These are phyloP conservation scores for Pythium scleroteichum DNA, from an alignment of 352 stramenopile genomes.

Conservation along the genomic window DNA sequence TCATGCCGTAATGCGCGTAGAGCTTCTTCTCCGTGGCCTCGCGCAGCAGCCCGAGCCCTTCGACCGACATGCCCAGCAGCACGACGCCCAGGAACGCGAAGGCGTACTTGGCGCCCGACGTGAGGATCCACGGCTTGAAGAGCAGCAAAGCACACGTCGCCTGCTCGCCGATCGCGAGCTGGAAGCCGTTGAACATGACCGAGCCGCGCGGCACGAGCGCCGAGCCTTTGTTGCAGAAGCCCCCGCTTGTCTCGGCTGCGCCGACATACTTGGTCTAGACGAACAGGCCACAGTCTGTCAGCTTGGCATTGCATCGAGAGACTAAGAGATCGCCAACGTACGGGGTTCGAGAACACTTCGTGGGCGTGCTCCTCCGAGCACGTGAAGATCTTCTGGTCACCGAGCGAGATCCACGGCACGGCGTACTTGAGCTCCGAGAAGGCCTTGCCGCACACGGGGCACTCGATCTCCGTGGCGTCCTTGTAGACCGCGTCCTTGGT, in stretches of 20 bases:
- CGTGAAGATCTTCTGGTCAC: conserved; percentile 43
- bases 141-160: conserved; percentile 74
- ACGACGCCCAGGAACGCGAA: conserved; percentile 73
- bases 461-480: conserved; percentile 70
- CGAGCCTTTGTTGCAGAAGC: conserved; percentile 56
- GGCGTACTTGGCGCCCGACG: conserved; percentile 69
- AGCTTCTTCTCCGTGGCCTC: conserved; percentile 47
- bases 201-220: conserved; percentile 36
- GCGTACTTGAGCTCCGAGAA: conserved; percentile 73
- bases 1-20: conserved; percentile 52
- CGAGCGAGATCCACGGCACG: conserved; percentile 64
- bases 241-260: conserved; percentile 14
- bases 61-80: conserved; percentile 61
- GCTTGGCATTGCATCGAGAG: too few relatives aligned
- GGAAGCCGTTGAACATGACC: conserved; percentile 85
- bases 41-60: conserved; percentile 60
- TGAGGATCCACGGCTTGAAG: conserved; percentile 80
- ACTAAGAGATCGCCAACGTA: too few relatives aligned
- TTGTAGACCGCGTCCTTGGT: conserved; percentile 66
- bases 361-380: conserved; percentile 29
- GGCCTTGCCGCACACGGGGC: conserved; percentile 49
- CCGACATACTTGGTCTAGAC: conserved; percentile 17
- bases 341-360: conserved; percentile 30
- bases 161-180: conserved; percentile 63
- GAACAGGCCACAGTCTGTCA: too few relatives aligned